These are phyloP conservation scores for Trichomonascaceae sp. DNA, from an alignment of 1,139 yeast species.

Conservation along the genomic window DNA sequence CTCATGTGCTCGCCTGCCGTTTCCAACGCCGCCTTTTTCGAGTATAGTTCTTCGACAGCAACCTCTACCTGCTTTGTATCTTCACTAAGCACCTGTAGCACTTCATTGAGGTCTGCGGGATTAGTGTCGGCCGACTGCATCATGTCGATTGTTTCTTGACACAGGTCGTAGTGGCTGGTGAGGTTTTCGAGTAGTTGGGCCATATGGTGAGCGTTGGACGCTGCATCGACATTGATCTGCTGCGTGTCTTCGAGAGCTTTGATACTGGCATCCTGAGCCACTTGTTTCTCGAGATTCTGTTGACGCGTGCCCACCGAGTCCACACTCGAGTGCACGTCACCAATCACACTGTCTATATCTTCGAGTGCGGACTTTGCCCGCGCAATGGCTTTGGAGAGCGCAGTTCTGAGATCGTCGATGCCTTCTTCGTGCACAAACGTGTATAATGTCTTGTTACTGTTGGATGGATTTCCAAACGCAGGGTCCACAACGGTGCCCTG, in stretches of 20 bases:
- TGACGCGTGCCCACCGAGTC: background rate
- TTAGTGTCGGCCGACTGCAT: constrained; percentile 8
- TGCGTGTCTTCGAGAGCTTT: constrained; percentile 16
- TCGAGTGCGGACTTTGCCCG: constrained; percentile 17
- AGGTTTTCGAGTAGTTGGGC: constrained; percentile 57
- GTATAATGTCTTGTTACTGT: constrained; percentile 18
- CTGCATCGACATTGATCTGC: constrained; percentile 16
- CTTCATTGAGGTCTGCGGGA: constrained; percentile 15
- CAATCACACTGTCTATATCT: constrained; percentile 14
- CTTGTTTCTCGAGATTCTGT: constrained; percentile 9
- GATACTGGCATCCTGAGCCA: constrained; percentile 9
- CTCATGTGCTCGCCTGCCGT: constrained; percentile 13
- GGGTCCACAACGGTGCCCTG: constrained; percentile 21
- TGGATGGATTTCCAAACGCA: constrained; percentile 13
- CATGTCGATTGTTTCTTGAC: constrained; percentile 29
- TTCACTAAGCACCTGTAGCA: constrained; percentile 22
- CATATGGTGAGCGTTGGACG: constrained; percentile 49
- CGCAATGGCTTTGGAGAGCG: constrained; percentile 21
- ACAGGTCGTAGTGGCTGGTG: constrained; percentile 75
- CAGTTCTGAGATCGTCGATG: constrained; percentile 20
- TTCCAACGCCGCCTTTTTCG: constrained; percentile 17
- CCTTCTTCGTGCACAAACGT: constrained; percentile 35
- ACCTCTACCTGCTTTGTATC: constrained; percentile 30
- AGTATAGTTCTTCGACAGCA: constrained; percentile 23
- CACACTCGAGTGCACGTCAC: constrained; percentile 31